These are phyloP conservation scores for Apiotrichum sp. DNA, from an alignment of 1,284 basidiomycete genomes.

Conservation along the genomic window DNA sequence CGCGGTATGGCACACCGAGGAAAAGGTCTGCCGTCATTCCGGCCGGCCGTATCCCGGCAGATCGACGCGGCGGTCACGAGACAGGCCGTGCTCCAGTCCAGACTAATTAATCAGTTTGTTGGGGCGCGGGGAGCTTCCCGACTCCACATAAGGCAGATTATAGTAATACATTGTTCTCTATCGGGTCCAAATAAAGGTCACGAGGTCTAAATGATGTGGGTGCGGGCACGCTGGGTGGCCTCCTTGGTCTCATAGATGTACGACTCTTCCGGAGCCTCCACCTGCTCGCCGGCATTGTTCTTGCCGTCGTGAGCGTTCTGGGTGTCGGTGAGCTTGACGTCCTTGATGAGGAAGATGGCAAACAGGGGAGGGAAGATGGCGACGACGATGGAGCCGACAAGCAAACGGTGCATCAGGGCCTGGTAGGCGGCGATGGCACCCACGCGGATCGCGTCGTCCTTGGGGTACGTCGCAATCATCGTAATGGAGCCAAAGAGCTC, in stretches of 20 bases:
- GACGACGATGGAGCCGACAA: conserved; percentile 37
- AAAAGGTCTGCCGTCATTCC: no score
- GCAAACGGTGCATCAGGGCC: conserved; percentile 41
- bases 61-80: no score
- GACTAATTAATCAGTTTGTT: no score
- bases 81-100: no score
- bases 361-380: conserved; percentile 45
- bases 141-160: no score
- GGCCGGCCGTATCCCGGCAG: no score
- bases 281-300: conserved; percentile 27
- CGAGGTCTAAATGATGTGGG: neutral
- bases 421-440: conserved; percentile 54
- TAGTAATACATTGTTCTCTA: no score
- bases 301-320: conserved; percentile 49
- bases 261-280: conserved; percentile 11
- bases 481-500: conserved; percentile 56
- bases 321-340: conserved; percentile 47
- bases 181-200: no score
- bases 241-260: neutral
- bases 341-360: conserved; percentile 40
- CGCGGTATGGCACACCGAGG: no score
- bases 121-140: no score
- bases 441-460: conserved; percentile 54
- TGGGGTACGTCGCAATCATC: conserved; percentile 47
- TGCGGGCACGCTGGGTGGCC: neutral